These are phyloP conservation scores for Oryza meyeriana DNA, from an alignment of 176 grass and related monocot genomes.

Conservation along the genomic window DNA sequence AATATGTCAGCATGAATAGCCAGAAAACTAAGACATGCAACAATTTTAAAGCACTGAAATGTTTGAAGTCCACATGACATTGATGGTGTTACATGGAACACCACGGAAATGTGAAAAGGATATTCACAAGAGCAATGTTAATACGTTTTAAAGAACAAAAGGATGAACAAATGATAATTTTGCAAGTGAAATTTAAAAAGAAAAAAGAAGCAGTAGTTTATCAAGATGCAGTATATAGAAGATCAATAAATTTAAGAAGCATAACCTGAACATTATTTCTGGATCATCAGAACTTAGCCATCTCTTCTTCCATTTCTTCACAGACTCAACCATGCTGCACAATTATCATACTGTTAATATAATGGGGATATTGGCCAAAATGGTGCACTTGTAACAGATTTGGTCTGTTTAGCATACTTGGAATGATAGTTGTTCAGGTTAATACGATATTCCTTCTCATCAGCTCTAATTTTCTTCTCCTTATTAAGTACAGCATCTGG, in stretches of 20 bases:
- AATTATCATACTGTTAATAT: constrained; percentile 28
- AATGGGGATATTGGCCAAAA: constrained; percentile 11
- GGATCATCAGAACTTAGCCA: constrained; percentile 61
- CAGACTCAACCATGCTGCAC: constrained; percentile 65
- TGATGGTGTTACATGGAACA: neutral
- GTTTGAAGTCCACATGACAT: neutral
- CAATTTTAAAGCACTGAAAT: neutral
- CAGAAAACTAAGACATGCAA: neutral
- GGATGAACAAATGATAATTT: neutral
- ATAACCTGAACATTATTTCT: constrained; percentile 56
- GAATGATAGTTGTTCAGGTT: constrained; percentile 70
- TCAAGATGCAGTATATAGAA: neutral
- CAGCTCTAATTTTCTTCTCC: constrained; percentile 45
- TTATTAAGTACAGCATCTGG: constrained; percentile 55
- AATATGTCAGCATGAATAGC: neutral
- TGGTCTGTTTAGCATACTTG: constrained; percentile 43
- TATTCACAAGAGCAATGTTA: neutral
- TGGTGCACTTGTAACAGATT: constrained; percentile 11
- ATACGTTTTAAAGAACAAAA: neutral
- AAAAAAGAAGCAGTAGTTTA: neutral
- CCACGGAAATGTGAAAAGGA: neutral
- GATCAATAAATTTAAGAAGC: neutral
- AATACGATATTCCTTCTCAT: constrained; percentile 54
- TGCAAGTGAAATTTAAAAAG: neutral
- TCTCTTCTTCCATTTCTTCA: constrained; percentile 74